Conservation (phyloP, 2,329 filamentous ascomycete species). For the Aquanectria penicillioides region DNA sequence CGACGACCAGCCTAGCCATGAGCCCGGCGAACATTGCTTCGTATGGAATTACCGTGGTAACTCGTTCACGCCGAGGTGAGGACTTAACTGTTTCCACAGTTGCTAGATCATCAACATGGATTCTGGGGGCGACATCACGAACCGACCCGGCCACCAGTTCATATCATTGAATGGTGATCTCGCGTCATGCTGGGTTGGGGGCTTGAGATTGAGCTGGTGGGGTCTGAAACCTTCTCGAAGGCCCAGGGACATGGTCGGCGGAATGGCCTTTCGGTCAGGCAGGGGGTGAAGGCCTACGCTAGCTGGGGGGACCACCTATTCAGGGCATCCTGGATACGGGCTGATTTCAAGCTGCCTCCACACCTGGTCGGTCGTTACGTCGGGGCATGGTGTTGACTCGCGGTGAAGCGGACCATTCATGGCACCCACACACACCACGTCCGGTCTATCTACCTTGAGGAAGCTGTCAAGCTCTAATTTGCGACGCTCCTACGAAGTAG, state of each 20-base stretch:
- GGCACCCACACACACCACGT: conserved; percentile 23
- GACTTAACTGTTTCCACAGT: conserved; percentile 22
- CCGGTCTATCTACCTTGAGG: conserved; percentile 18
- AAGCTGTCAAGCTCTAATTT: conserved; percentile 28
- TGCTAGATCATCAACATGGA: conserved; percentile 40
- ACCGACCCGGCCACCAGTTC: conserved; percentile 34
- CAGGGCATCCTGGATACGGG: conserved; percentile 32
- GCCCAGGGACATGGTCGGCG: conserved; percentile 45
- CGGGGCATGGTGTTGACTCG: conserved; percentile 37
- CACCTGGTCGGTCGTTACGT: conserved; percentile 30
- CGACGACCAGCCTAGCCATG: too few relatives aligned
- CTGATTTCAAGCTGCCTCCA: conserved; percentile 37
- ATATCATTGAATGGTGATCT: conserved; percentile 41
- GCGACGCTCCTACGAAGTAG: conserved; percentile 23
- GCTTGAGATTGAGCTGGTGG: conserved; percentile 30
- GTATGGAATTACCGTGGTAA: conserved; percentile 14
- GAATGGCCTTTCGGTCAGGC: conserved; percentile 37
- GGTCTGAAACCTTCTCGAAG: conserved; percentile 45
- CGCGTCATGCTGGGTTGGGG: conserved; percentile 37
- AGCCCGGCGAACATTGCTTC: too few relatives aligned
- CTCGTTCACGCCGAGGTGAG: conserved; percentile 28
- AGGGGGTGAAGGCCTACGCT: conserved; percentile 35
- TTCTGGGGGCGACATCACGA: conserved; percentile 27
- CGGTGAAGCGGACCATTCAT: conserved; percentile 34
- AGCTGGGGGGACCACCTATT: conserved; percentile 18